These are phyloP conservation scores for Yarrowia deformans DNA, from an alignment of 805 yeast genomes.

Conservation along the genomic window DNA sequence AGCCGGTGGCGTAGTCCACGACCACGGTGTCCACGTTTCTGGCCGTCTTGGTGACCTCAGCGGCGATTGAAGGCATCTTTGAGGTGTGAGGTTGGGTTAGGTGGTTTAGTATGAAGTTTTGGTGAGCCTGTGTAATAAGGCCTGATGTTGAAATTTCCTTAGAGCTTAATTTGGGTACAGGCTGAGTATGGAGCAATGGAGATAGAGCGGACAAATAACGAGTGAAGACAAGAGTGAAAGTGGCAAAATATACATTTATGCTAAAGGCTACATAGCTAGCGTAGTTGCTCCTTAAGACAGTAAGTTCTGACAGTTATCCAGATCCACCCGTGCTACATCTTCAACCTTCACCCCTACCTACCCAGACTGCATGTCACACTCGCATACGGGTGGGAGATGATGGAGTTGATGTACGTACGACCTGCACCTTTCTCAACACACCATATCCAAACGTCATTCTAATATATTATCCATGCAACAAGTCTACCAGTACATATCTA, in stretches of 20 bases:
- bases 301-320: too few species aligned
- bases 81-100: conserved; percentile 1
- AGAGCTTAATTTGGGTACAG: background rate
- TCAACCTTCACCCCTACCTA: too few species aligned
- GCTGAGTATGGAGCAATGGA: conserved; percentile 2
- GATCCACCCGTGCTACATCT: too few species aligned
- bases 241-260: background rate
- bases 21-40: conserved; percentile 88
- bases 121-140: background rate
- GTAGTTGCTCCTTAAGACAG: too few species aligned
- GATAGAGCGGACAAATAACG: background rate
- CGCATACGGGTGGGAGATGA: background rate
- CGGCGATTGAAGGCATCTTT: conserved; percentile 43
- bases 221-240: background rate
- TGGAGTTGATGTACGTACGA: too few species aligned
- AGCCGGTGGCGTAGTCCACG: conserved; percentile 90
- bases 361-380: background rate
- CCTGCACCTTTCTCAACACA: too few species aligned
- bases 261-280: too few species aligned
- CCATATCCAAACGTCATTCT: background rate
- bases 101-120: background rate
- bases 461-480: background rate
- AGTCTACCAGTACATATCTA: background rate
- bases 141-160: conserved; percentile 16
- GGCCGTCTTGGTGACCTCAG: conserved; percentile 82